Conservation (phyloP, 177 flowering plant genomes). For the Telopea speciosissima region DNA sequence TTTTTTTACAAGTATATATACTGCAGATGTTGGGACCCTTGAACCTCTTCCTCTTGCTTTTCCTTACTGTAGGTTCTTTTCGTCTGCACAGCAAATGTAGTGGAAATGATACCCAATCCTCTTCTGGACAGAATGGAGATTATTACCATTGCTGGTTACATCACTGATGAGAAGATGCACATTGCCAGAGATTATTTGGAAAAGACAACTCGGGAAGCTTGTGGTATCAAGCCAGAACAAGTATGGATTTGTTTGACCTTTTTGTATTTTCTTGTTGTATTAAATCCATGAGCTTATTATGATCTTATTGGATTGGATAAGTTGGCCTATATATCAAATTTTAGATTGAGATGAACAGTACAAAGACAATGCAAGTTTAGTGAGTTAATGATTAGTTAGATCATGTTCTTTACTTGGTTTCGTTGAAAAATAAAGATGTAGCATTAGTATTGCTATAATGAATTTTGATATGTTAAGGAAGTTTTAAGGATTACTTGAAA, state of each 20-base stretch:
- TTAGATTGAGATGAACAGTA: neutral
- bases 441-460: too few relatives aligned
- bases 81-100: slow-evolving; percentile 96
- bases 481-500: too few relatives aligned
- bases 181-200: slow-evolving; percentile 93
- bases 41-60: neutral
- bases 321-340: neutral
- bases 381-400: neutral
- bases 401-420: neutral
- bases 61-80: slow-evolving; percentile 67
- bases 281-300: neutral
- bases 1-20: neutral
- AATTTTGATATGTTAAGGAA: too few relatives aligned
- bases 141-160: slow-evolving; percentile 90
- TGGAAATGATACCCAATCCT: slow-evolving; percentile 87
- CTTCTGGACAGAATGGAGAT: slow-evolving; percentile 97
- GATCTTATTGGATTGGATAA: neutral
- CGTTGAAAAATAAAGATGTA: too few relatives aligned
- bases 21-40: neutral
- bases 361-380: neutral
- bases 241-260: slow-evolving; percentile 22
- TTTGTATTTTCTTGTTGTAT: neutral
- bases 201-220: slow-evolving; percentile 80
- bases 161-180: slow-evolving; percentile 94
- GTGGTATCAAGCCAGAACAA: slow-evolving; percentile 90